Base-by-base conservation (phyloP, 805 yeast genomes). In the Jamesozyma rosinii region DNA sequence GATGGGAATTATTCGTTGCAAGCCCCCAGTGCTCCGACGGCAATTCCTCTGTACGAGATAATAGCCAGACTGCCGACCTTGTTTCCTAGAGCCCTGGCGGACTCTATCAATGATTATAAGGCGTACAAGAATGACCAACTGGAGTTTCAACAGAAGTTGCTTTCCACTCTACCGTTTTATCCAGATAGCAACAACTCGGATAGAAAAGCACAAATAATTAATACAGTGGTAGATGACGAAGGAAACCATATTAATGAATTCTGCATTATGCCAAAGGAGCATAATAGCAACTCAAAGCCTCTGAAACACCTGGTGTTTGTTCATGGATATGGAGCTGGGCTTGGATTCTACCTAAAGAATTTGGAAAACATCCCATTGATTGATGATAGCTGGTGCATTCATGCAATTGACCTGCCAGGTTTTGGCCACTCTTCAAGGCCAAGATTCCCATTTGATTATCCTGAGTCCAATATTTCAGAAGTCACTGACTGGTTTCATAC, bases 291-390 rank as follows among this genome's bases (percentile, higher is more conserved):
- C 33, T 29, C 35, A 9, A 42, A 46, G 2, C 35, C 44, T 1
- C 24, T 61, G 40, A 66, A 65, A 51, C 75, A 83, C 61, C 61
- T 88, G 20, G 86, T 92, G 0, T 66, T 90, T 41, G 69, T 90
- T 11, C 98, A 90, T 63, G 98, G 98, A 0, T 90, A 90, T 57
- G 97, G 96, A 3, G 97, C 97, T 0, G 92, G 95, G 0, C 65
- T 88, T 22, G 97, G 95, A 0, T 80, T 88, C 51, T 92, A 81
- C 54, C 66, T 82, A 42, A 81, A 80, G 53, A 90, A 88, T 61
- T 73, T 84, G 45, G 83, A 81, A 47, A 67, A 66, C 3, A 60
- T 81, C 24, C 60, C 73, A 1, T 52, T 61, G 27, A 22, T 54
- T 14, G 52, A 62, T 20, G 66, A 73, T 24, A 65, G 72, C 34